Base-by-base conservation (phyloP, 2,329 filamentous ascomycete genomes). In the Alternaria brassicae region DNA sequence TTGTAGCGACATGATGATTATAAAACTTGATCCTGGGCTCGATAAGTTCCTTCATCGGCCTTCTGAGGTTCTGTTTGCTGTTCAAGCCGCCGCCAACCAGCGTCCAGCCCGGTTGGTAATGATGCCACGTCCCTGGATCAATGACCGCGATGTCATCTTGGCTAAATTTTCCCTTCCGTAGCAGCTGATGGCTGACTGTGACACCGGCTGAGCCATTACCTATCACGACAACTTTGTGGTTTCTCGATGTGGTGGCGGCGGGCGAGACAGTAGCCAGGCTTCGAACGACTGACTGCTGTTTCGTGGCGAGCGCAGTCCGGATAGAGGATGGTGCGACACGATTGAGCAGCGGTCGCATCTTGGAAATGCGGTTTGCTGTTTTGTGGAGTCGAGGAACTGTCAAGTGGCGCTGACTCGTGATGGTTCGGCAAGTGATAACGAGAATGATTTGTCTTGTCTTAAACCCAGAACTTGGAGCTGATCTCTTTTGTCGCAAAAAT, bases 71-170 rank as follows among this genome's bases (percentile, higher is more conserved):
- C 61, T 87, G 79, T 71, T 86, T 87, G 44, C 79, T 82, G 76
- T 89, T 89, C 40, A 90, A 80, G 2, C 88, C 88, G 32, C 85
- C 87, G 39, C 88, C 88, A 2, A 90, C 88, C 0, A 90, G 80
- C 2, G 88, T 90, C 88, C 87, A 90, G 52, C 88, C 88, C 1
- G 88, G 86, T 72, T 90, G 88, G 72, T 89, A 90, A 78, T 90
- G 82, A 70, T 90, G 88, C 81, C 82, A 88, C 62, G 77, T 72
- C 1, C 87, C 81, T 0, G 88, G 88, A 63, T 90, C 88, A 45
- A 90, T 77, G 23, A 90, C 68, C 19, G 88, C 88, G 60, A 90
- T 88, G 59, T 90, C 88, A 27, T 86, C 80, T 32, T 81, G 77
- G 0, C 74, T 62, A 67, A 89, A 89, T 21, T 81, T 81, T 36